Evolutionary conservation across 306 rosid genomes (phyloP), one percentile per base, ranked within the genome.

Genomic region (Cicer yamashitae): DNA sequence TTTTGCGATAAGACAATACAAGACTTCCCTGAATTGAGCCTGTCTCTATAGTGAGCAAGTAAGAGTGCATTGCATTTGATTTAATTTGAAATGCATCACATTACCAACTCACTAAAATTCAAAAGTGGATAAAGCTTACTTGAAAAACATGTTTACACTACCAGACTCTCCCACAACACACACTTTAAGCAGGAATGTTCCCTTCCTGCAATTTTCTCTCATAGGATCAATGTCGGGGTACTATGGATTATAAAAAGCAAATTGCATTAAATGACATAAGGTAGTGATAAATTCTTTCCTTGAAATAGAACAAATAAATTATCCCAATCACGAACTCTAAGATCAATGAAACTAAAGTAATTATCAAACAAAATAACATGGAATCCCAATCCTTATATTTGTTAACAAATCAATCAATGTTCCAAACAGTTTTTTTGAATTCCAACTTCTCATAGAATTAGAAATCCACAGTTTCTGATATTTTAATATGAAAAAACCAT

Each of bases 371-470:
- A 63, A 15, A 51, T 15, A 57, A 17, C 56, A 48, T 18, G 63
- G 74, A 43, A 25, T n/a, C 45, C 40, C 6, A 47, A 53, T 14
- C 57, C 48, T 50, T 15, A 74, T 34, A 12, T 46, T 3, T 14
- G 20, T 51, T n/a, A 70, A 61, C 37, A 57, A 45, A 44, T 25
- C 58, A 62, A 64, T 41, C 57, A 37, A 12, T 51, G 46, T 17
- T 50, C 45, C 61, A 12, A 25, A 58, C 62, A 68, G 10, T 43
- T 25, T 67, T 67, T 81, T 37, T 30, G 67, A 12, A 13, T 30
- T 13, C n/a, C 40, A 13, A n/a, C 30, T 58, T 7, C 43, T 52
- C 40, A 47, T 18, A 45, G 59, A 48, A 67, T 41, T n/a, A 0
- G 10, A 43, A 45, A 47, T 46, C 65, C 48, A 45, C 15, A 63